Base-by-base conservation (phyloP, 345 rosid species). In the Cardamine occulta region DNA sequence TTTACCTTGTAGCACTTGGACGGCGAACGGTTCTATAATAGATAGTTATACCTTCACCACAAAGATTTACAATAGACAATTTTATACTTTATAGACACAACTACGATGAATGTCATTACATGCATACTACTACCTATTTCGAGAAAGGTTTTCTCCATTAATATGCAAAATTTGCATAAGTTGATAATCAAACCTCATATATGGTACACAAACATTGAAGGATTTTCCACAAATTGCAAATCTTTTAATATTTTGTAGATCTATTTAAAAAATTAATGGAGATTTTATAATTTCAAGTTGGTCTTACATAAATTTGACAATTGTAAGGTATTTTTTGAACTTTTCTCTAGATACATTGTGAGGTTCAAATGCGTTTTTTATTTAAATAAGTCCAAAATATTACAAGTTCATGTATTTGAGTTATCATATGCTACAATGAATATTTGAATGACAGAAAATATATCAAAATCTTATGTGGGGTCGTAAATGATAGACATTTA, bases 381-480 rank as follows among this genome's bases (percentile, higher is more conserved):
- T 17, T 2, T 44, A 35, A 2, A 34, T 66, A 34, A 14, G 21
- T 59, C 63, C 56, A 60, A 32, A 32, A 61, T 52, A 40, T 68
- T 31, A 40, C 63, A 61, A 68, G 63, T 53, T 40, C 57, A 77
- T 70, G 72, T 47, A 54, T 63, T 54, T 53, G 54, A 57, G 53
- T 24, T 60, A 69, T 44, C 71, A 69, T 69, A 54, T 53, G 70
- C 52, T 70, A 63, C 52, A 29, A 63, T 55, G 53, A 52, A 61
- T n/a, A 52, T 42, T 61, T 76, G 40, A 47, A 61, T 54, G 80
- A 77, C 72, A 70, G 23, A 15, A 77, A 52, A 77, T 57, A 70
- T 54, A 54, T 75, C 56, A 54, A 44, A 61, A 63, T 76, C 66
- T 55, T 55, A 54, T 57, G 80, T 77, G 39, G 80, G 80, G 72